Base-by-base conservation (phyloP, 345 rosid genomes). In the Eucalyptus guilfoylei region DNA sequence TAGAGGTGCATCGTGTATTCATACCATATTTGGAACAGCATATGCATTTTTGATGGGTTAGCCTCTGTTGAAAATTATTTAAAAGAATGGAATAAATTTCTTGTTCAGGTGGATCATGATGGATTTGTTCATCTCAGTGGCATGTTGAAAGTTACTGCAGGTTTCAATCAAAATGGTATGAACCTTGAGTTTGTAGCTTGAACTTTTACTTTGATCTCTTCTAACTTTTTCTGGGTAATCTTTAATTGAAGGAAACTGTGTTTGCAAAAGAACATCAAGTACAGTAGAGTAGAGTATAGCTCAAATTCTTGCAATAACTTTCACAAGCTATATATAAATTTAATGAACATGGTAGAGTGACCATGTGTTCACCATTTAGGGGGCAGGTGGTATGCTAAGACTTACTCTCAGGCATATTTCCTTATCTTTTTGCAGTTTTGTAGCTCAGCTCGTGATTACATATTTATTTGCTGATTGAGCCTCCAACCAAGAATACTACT, bases 61-160 rank as follows among this genome's bases (percentile, higher is more conserved):
- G 37, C 24, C 80, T 69, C 80, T 34, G 81, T 72, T 14, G 40
- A 69, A 69, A 17, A 9, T 34, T 72, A 72, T 72, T 72, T 34
- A 72, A 34, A 4, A 72, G 45, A 72, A 34, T 37, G 81, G 44
- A 34, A 72, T 72, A 21, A 37, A 17, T 72, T 72, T 10, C 26
- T 34, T 40, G 45, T 88, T 23, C 85, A 96, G 98, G 97, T 93
- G 87, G 90, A 95, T 87, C 49, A 58, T 89, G 9, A 45, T 88
- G 97, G 98, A 88, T 95, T 92, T 90, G 55, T 96, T 85, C 95
- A 95, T 89, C 96, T 95, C 14, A 80, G 95, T 87, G 95, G 96
- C 49, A 86, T 92, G 50, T 90, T 96, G 92, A 92, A 93, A 92
- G 97, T 96, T 54, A 93, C 93, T 21, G 92, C 93, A 80, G 93